Evolutionary conservation across 2,329 filamentous ascomycete species (phyloP).

Genomic region (Stachybotrys chartarum): DNA sequence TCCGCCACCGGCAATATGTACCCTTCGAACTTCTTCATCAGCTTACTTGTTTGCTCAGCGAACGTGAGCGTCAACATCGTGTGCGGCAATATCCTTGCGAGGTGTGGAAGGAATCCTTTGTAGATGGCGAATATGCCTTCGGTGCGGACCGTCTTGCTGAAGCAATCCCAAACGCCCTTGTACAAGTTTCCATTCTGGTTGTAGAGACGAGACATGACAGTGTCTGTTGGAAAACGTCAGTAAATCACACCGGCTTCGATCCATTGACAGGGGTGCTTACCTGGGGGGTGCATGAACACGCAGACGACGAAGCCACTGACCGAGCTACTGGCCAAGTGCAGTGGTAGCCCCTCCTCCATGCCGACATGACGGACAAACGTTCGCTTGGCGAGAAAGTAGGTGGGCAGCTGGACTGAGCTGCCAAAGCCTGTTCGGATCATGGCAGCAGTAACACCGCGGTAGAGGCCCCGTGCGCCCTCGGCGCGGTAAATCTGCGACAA

Average conservation of each 20-base stretch:
- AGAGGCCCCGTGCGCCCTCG: conserved; percentile 77
- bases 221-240: conserved; percentile 48
- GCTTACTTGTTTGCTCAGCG: conserved; percentile 94
- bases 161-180: conserved; percentile 83
- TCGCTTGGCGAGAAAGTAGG: conserved; percentile 96
- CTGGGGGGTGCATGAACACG: conserved; percentile 94
- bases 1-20: conserved; percentile 36
- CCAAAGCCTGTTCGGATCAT: conserved; percentile 97
- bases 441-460: conserved; percentile 83
- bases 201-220: conserved; percentile 97
- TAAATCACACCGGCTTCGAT: neutral
- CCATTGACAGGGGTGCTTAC: conserved; percentile 35
- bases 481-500: conserved; percentile 67
- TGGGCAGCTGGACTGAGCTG: conserved; percentile 91
- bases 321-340: conserved; percentile 85
- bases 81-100: conserved; percentile 90
- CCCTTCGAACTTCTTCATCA: conserved; percentile 71
- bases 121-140: conserved; percentile 92
- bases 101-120: conserved; percentile 93
- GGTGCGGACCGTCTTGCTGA: conserved; percentile 82
- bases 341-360: conserved; percentile 82
- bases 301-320: conserved; percentile 94
- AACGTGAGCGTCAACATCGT: conserved; percentile 89
- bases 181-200: conserved; percentile 99
- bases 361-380: conserved; percentile 73